Conservation (phyloP, 352 stramenopile species). For the Elongisporangium anandrum region DNA sequence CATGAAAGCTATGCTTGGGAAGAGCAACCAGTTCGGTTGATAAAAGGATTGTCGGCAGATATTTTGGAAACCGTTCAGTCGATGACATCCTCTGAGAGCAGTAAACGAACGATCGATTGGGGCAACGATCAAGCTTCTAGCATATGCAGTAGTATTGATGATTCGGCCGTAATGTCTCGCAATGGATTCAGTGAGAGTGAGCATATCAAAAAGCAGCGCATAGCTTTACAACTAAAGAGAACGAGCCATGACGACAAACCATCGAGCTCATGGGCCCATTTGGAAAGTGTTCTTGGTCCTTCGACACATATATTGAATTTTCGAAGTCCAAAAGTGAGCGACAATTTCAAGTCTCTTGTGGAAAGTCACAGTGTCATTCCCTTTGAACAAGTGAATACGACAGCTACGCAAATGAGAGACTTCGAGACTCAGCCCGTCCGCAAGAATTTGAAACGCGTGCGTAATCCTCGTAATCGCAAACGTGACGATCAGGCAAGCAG, state of each 20-base stretch:
- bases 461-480: constrained; percentile 45
- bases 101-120: constrained; percentile 9
- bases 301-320: constrained; percentile 78
- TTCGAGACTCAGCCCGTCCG: constrained; percentile 40
- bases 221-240: background rate
- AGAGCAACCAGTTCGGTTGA: constrained; percentile 7
- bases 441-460: constrained; percentile 37
- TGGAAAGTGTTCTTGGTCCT: constrained; percentile 60
- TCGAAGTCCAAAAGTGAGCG: constrained; percentile 72
- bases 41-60: background rate
- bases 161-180: constrained; percentile 1
- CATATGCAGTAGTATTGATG: background rate
- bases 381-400: constrained; percentile 7
- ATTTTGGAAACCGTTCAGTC: constrained; percentile 20
- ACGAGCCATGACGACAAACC: background rate
- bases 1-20: constrained; percentile 76
- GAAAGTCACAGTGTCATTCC: constrained; percentile 1
- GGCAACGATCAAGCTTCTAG: constrained; percentile 3
- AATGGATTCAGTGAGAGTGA: background rate
- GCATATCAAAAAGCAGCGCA: background rate
- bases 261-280: constrained; percentile 44
- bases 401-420: constrained; percentile 27
- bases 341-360: constrained; percentile 59
- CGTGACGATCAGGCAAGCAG: constrained; percentile 44
- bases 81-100: constrained; percentile 59